Base-by-base conservation (phyloP, 225 moss, liverwort and hornwort genomes). In the Thuidium tamariscinum region DNA sequence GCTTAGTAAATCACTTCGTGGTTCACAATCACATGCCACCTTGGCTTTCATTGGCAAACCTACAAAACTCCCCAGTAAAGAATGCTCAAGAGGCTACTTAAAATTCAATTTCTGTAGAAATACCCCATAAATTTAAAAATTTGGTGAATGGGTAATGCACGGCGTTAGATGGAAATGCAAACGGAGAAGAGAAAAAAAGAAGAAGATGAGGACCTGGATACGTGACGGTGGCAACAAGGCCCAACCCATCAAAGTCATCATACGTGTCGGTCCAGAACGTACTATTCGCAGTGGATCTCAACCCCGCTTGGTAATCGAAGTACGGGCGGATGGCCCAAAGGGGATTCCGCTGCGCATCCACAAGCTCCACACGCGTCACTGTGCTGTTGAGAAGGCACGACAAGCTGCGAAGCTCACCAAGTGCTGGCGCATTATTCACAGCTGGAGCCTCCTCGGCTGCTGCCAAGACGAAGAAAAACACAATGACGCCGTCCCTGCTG, bases 301-400 rank as follows among this genome's bases (percentile, higher is more conserved):
- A 72, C 30, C 34, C 82, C 41, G 91, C 91, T 76, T 92, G 90
- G 60, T 92, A 92, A 29, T 92, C 92, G 7, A 91, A 92, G 48
- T 86, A 92, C 37, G 91, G 91, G 34, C 92, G 92, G 26, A 92
- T 91, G 59, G 69, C 88, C 92, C 92, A 92, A 29, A 91, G 88
- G 51, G 92, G 91, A 52, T 92, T 92, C 74, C 82, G 86, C 54
- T 86, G 87, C 68, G 91, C 92, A 68, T 92, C 89, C 84, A 77
- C 1, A 27, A 86, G 61, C 54, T 78, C 87, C 49, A 92, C 91
- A 25, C 74, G 54, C 7, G 84, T 88, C 63, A 91, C 90, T 9
- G 91, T 87, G 91, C 92, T 88, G 46, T 89, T 89, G 88, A 92
- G 82, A 7, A 65, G 88, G 88, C 92, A 92, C 17, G 91, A 88